These are phyloP conservation scores for Millerozyma miso DNA, from an alignment of 805 yeast genomes.

Conservation along the genomic window DNA sequence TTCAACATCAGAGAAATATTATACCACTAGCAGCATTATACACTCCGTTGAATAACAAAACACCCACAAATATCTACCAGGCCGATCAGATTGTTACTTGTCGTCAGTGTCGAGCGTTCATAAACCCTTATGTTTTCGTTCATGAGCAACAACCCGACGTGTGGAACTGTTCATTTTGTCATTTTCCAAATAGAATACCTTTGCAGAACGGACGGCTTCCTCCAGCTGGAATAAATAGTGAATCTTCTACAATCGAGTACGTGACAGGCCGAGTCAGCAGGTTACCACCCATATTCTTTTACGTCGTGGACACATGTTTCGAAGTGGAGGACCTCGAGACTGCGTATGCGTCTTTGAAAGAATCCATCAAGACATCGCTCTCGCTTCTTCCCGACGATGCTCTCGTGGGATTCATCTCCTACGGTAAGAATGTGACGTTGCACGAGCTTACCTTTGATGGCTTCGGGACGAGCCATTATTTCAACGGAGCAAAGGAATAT, in stretches of 20 bases:
- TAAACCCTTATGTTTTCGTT: constrained; percentile 48
- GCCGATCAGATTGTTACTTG: constrained; percentile 42
- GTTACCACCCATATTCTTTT: constrained; percentile 47
- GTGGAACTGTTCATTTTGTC: constrained; percentile 61
- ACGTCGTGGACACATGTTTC: constrained; percentile 54
- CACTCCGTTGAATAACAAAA: constrained; percentile 53
- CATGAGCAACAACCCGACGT: constrained; percentile 21
- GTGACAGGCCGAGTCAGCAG: constrained; percentile 32
- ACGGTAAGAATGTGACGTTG: constrained; percentile 56
- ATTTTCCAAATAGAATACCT: constrained; percentile 36
- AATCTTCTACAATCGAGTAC: constrained; percentile 51
- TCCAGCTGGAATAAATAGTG: constrained; percentile 35
- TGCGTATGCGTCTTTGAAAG: constrained; percentile 43
- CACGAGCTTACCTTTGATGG: constrained; percentile 45
- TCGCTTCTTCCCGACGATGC: constrained; percentile 52
- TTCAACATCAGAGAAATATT: constrained; percentile 47
- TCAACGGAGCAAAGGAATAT: constrained; percentile 56
- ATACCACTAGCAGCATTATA: constrained; percentile 56
- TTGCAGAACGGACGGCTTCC: constrained; percentile 17
- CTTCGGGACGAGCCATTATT: constrained; percentile 24
- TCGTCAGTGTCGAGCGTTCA: constrained; percentile 49
- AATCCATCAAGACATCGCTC: constrained; percentile 42
- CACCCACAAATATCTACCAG: constrained; percentile 30
- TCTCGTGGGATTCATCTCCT: constrained; percentile 54
- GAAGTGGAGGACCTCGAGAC: constrained; percentile 46